These are phyloP conservation scores for Penicillium sp. DNA, from an alignment of 2,329 filamentous ascomycete genomes.

Conservation along the genomic window DNA sequence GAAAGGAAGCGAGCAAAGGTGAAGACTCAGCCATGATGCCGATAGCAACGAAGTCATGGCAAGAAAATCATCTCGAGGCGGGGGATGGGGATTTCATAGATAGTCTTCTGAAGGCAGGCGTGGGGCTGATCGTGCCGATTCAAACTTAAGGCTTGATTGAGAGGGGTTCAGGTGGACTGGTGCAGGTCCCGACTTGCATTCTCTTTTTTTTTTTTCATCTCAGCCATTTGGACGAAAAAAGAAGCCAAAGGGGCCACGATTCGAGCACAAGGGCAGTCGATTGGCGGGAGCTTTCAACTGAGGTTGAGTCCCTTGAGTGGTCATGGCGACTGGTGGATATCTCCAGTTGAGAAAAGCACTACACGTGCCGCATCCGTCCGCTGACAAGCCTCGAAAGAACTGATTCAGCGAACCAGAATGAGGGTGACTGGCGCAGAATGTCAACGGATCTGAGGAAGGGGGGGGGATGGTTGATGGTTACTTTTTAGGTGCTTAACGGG, in stretches of 20 bases:
- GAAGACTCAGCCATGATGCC: conserved; percentile 20
- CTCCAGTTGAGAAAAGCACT: not conserved
- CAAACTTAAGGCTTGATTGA: not conserved
- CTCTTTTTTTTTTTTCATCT: not conserved
- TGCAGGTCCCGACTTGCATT: not conserved
- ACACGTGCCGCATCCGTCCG: conserved; percentile 25
- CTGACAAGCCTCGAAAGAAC: conserved; percentile 5
- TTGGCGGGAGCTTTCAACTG: not conserved
- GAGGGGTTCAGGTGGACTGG: conserved; percentile 2
- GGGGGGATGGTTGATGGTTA: not conserved
- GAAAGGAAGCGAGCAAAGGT: conserved; percentile 17
- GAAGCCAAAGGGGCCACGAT: not conserved
- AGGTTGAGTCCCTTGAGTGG: not conserved
- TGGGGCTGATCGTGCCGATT: not conserved
- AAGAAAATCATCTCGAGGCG: not conserved
- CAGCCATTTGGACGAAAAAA: conserved; percentile 1
- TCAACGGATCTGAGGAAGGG: not conserved
- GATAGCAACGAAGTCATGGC: conserved; percentile 5
- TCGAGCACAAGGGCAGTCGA: not conserved
- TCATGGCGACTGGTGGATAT: not conserved
- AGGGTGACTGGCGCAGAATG: not conserved
- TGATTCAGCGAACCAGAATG: not conserved
- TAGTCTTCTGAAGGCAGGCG: not conserved
- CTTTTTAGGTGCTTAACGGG: not conserved
- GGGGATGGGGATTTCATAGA: not conserved